These are phyloP conservation scores for Clavispora santaluciae DNA, from an alignment of 805 yeast species.

Conservation along the genomic window DNA sequence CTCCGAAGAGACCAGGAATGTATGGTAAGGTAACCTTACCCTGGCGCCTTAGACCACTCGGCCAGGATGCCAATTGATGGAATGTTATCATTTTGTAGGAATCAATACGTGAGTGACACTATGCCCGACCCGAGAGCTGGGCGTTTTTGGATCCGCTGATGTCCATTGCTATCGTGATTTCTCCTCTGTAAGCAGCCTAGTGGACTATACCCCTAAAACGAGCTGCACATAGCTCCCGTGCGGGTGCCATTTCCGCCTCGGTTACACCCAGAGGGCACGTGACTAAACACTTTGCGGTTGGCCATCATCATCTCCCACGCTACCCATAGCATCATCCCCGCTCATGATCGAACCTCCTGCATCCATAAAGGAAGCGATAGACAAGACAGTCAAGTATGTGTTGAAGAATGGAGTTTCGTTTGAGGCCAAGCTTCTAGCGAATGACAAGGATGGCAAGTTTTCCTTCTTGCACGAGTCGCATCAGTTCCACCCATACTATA, in stretches of 20 bases:
- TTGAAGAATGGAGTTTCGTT: constrained; percentile 61
- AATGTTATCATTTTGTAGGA: not conserved
- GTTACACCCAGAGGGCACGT: too few relatives aligned
- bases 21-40: constrained; percentile 23
- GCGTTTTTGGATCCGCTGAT: too few relatives aligned
- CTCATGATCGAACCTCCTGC: constrained; percentile 25
- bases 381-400: constrained; percentile 70
- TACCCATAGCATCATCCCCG: too few relatives aligned
- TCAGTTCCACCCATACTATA: constrained; percentile 56
- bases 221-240: too few relatives aligned
- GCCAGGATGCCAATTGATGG: constrained; percentile 17
- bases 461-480: constrained; percentile 55
- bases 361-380: constrained; percentile 48
- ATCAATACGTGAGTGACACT: not conserved
- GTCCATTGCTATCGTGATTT: too few relatives aligned
- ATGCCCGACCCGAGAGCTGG: too few relatives aligned
- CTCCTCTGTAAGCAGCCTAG: too few relatives aligned
- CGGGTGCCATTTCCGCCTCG: too few relatives aligned
- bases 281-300: not conserved
- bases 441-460: constrained; percentile 49
- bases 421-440: constrained; percentile 51
- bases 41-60: constrained; percentile 23
- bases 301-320: not conserved
- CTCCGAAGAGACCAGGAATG: constrained; percentile 23
- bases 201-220: too few relatives aligned